phyloP scores from a whole-genome alignment of 2,329 filamentous ascomycete genomes.

The Fusarium brevicatenulatum region DNA sequence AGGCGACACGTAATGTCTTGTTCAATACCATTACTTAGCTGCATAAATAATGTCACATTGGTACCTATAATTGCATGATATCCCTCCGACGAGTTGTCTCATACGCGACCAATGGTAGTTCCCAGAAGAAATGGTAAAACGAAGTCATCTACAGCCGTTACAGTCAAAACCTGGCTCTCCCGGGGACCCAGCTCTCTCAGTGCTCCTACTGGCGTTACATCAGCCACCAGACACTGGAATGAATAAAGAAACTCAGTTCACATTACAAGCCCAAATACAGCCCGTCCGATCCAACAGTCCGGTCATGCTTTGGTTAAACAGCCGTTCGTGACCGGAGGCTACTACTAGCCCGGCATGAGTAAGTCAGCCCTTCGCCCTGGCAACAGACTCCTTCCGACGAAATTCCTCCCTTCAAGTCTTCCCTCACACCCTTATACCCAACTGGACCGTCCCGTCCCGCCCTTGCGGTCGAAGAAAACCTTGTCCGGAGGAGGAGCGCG shows the following conservation, averaged over 20 bases:
- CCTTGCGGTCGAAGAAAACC: conserved; percentile 6
- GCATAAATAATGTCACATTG: neutral
- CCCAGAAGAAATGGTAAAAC: neutral
- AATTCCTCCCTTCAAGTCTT: neutral
- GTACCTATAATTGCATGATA: neutral
- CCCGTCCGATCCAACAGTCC: neutral
- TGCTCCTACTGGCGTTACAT: neutral
- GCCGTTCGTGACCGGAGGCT: neutral
- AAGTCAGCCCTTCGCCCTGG: neutral
- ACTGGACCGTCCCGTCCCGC: conserved; percentile 33
- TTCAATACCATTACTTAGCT: neutral
- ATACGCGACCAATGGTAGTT: neutral
- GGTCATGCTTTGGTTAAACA: neutral
- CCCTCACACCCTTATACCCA: neutral
- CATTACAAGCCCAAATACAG: neutral
- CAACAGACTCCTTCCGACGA: neutral
- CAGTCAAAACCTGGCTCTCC: neutral
- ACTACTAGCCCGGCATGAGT: conserved; percentile 2
- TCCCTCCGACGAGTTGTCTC: neutral
- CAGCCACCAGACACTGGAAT: conserved; percentile 19
- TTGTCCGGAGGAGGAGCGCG: neutral
- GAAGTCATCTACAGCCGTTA: neutral
- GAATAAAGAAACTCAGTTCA: conserved; percentile 8
- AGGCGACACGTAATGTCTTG: neutral
- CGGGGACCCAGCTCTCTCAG: neutral